phyloP scores from a whole-genome alignment of 495 filamentous ascomycete genomes.

The Podospora pseudoanserina region DNA sequence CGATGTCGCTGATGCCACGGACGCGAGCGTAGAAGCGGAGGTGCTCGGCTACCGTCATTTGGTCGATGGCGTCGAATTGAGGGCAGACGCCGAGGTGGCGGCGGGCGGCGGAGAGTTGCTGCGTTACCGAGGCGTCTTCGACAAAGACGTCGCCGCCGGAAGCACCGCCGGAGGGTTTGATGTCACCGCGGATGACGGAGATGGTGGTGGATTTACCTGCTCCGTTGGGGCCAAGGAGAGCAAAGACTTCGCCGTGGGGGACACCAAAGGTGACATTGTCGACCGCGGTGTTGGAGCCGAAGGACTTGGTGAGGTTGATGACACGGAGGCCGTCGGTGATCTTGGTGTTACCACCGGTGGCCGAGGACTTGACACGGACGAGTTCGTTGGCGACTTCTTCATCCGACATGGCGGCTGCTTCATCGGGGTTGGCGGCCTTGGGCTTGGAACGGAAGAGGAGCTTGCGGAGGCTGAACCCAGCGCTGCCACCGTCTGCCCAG shows the following conservation, averaged over 20 bases:
- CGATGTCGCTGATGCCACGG: constrained; percentile 60
- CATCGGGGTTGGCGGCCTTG: background rate
- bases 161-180: constrained; percentile 51
- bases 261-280: constrained; percentile 81
- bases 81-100: constrained; percentile 74
- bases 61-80: constrained; percentile 66
- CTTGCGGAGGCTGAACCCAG: constrained; percentile 44
- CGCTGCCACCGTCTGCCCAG: constrained; percentile 66
- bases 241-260: constrained; percentile 73
- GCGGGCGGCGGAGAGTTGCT: constrained; percentile 61
- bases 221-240: constrained; percentile 82
- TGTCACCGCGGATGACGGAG: constrained; percentile 77
- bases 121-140: constrained; percentile 65
- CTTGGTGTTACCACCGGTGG: constrained; percentile 44
- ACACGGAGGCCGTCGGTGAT: constrained; percentile 67
- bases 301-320: constrained; percentile 71
- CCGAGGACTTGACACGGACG: constrained; percentile 38
- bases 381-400: constrained; percentile 47
- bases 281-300: constrained; percentile 66
- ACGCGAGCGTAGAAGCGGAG: constrained; percentile 70
- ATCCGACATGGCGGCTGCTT: constrained; percentile 33
- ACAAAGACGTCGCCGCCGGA: constrained; percentile 65
- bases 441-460: constrained; percentile 28
- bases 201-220: constrained; percentile 87
- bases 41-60: constrained; percentile 69